Base-by-base conservation (phyloP, 2,329 filamentous ascomycete genomes). In the Bipolaris bicolor region DNA sequence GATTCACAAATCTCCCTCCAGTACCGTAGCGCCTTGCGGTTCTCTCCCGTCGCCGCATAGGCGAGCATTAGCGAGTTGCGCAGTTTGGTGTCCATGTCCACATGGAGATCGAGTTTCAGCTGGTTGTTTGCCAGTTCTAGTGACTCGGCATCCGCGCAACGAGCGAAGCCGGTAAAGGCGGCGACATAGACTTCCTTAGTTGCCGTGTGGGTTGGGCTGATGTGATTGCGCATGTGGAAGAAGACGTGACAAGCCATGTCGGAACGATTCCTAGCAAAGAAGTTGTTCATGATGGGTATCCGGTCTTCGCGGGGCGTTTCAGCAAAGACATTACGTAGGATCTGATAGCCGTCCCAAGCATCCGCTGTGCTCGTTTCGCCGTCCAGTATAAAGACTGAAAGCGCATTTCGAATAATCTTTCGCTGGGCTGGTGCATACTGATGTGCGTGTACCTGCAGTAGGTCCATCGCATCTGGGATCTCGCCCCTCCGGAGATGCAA, bases 161-260 rank as follows among this genome's bases (percentile, higher is more conserved):
- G 78, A 3, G 88, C 88, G 22, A 97, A 84, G 2, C 92, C 91
- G 58, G 90, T 85, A 55, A 98, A 89, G 60, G 88, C 93, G 33
- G 83, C 79, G 3, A 91, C 84, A 71, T 99, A 99, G 5, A 90
- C 90, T 43, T 91, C 87, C 9, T 85, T 77, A 2, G 82, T 88
- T 0, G 95, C 92, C 0, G 89, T 86, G 20, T 86, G 84, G 1
- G 80, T 78, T 2, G 79, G 78, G 55, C 88, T 85, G 22, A 84
- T 82, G 62, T 92, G 88, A 49, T 89, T 84, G n/a, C 92, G 90
- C 93, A 98, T 98, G 73, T 97, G 91, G 13, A 90, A 90, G 76
- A 99, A 97, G 33, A 96, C 87, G 60, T 92, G 84, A 45, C 87
- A 87, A 2, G 91, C 93, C 84, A 97, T 92, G 69, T 98, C 93